Percentiles rank a stretch among this genome's conserved stretches.
Evolutionary conservation across 768 basidiomycete species (phyloP).

Genomic region (Thelephora ganbajun): DNA sequence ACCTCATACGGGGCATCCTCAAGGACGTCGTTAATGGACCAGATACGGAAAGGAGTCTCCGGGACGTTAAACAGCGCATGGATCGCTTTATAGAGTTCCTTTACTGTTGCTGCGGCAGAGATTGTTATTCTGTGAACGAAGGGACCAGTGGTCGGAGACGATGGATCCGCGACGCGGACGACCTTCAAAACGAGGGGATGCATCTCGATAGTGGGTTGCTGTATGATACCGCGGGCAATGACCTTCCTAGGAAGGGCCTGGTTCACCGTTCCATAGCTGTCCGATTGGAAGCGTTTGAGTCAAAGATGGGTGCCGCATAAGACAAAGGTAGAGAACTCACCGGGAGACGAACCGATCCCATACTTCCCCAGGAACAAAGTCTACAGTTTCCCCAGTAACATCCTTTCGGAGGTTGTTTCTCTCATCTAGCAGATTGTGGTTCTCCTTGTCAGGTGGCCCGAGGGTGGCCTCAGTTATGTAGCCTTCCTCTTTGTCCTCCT

Average conservation of each 20-base stretch:
- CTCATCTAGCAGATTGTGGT: slow-evolving; percentile 32
- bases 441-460: slow-evolving; percentile 58
- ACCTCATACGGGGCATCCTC: slow-evolving; percentile 31
- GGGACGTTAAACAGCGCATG: not conserved
- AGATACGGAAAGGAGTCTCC: not conserved
- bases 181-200: slow-evolving; percentile 53
- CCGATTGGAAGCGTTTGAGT: slow-evolving; percentile 1
- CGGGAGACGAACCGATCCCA: slow-evolving; percentile 60
- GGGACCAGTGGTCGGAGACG: slow-evolving; percentile 15
- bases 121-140: slow-evolving; percentile 26
- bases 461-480: slow-evolving; percentile 44
- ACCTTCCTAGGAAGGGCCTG: slow-evolving; percentile 53
- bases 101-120: slow-evolving; percentile 38
- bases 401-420: slow-evolving; percentile 26
- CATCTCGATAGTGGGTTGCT: slow-evolving; percentile 50
- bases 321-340: slow-evolving; percentile 29
- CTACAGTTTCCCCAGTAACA: slow-evolving; percentile 30
- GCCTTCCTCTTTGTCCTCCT: slow-evolving; percentile 50
- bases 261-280: slow-evolving; percentile 58
- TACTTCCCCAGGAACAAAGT: slow-evolving; percentile 57
- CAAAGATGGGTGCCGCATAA: not conserved
- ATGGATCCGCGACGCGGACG: slow-evolving; percentile 24
- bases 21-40: not conserved
- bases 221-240: slow-evolving; percentile 39
- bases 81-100: slow-evolving; percentile 17